Base-by-base conservation (phyloP, 371 early-diverging fungal species). In the Dichotomocladium elegans region DNA sequence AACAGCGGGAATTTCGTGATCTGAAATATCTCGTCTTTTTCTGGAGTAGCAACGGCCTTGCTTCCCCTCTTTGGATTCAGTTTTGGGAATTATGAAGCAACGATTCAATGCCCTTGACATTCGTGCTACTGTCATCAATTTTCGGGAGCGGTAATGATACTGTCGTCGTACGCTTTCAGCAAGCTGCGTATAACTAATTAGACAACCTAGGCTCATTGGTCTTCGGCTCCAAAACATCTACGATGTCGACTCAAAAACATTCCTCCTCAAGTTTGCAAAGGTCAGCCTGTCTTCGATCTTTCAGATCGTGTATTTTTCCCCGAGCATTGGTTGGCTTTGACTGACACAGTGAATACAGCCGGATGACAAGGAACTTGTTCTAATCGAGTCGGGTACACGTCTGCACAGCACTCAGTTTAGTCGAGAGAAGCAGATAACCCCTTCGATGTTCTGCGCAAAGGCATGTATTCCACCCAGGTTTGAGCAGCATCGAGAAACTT, bases 201-300 rank as follows among this genome's bases (percentile, higher is more conserved):
- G 47, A 26, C 42, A 28, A 59, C 60, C n/a, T n/a, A 83, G 84
- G 35, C 66, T 94, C 41, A 83, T 89, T 21, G 93, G 89, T 3
- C 74, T 92, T 49, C 91, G 95, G n/a, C 70, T 96, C 11, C 96
- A 95, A 72, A 93, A 93, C 51, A 82, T 96, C 19, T 98, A 97
- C 68, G 98, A 98, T 73, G 82, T 96, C 60, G 93, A 91, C 57
- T 58, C 83, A 9, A 91, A 90, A 68, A 96, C 95, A 17, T 93
- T 89, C 58, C 74, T 98, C 26, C 80, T 96, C 67, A 98, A 97
- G 60, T 98, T 98, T 59, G 85, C 93, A 44, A 85, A 87, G 74
- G 88, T 83, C 61, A 29, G n/a, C n/a, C n/a, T n/a, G n/a, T n/a
- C n/a, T n/a, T n/a, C n/a, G n/a, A n/a, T n/a, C n/a, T n/a, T n/a